Evolutionary conservation across 2,329 filamentous ascomycete genomes (phyloP).

Genomic region (Phoma sp.): DNA sequence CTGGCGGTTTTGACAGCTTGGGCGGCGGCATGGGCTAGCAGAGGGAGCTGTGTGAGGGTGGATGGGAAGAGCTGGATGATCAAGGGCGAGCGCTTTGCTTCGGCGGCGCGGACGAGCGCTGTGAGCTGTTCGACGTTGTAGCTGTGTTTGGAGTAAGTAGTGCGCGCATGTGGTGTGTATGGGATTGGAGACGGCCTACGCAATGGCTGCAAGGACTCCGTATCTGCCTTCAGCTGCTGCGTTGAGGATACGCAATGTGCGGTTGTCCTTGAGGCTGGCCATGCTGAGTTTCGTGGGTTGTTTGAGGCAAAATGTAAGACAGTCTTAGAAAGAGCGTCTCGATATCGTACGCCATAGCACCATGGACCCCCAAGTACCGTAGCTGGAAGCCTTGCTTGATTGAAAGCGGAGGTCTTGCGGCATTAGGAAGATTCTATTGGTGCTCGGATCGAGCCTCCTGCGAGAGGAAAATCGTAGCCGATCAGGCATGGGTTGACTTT

Average conservation of each 20-base stretch:
- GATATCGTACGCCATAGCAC: not conserved
- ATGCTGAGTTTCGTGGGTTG: constrained; percentile 7
- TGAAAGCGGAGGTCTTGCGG: constrained; percentile 15
- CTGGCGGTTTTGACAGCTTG: constrained; percentile 49
- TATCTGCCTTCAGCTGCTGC: constrained; percentile 62
- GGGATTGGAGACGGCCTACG: constrained; percentile 23
- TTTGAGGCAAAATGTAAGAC: too few relatives aligned
- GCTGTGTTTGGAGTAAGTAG: constrained; percentile 15
- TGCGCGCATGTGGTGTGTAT: not conserved
- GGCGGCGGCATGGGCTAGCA: constrained; percentile 52
- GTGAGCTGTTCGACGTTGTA: constrained; percentile 47
- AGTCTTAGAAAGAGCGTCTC: not conserved
- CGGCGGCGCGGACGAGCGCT: constrained; percentile 42
- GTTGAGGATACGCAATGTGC: constrained; percentile 58
- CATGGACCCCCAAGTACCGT: constrained; percentile 2
- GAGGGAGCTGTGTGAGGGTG: constrained; percentile 68
- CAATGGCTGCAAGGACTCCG: constrained; percentile 59
- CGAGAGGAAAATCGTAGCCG: not conserved
- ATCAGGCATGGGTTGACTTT: not conserved
- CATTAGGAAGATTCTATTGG: constrained; percentile 2
- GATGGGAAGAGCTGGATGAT: constrained; percentile 59
- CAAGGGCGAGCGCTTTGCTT: constrained; percentile 41
- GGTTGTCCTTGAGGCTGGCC: constrained; percentile 28
- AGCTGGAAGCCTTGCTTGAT: constrained; percentile 9
- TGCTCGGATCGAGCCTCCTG: constrained; percentile 13